phyloP scores from a whole-genome alignment of 768 basidiomycete species.

The Mrakia frigida region DNA sequence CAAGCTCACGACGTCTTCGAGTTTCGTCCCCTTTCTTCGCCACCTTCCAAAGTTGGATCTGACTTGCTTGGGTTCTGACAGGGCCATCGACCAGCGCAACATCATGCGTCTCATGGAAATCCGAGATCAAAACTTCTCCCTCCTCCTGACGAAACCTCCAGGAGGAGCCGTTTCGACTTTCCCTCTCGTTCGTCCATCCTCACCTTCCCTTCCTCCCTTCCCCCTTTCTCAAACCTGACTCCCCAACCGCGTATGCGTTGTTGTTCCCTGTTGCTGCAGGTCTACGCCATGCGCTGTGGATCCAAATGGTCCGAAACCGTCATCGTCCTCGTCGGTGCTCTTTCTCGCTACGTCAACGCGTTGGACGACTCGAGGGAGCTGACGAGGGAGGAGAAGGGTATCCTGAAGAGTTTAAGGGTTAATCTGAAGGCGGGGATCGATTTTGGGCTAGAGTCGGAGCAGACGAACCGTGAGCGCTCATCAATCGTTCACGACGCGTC shows the following conservation, averaged over 20 bases:
- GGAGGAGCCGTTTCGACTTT: slow-evolving; percentile 39
- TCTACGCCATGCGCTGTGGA: slow-evolving; percentile 68
- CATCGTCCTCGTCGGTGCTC: slow-evolving; percentile 78
- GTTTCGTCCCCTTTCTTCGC: not conserved
- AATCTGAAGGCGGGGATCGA: slow-evolving; percentile 92
- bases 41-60: too few species aligned
- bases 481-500: too few species aligned
- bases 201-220: too few species aligned
- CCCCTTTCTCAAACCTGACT: slow-evolving; percentile 45
- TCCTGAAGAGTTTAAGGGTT: slow-evolving; percentile 71
- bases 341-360: slow-evolving; percentile 86
- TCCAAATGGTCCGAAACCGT: slow-evolving; percentile 58
- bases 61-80: not conserved
- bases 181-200: not conserved
- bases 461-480: slow-evolving; percentile 25
- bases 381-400: slow-evolving; percentile 59
- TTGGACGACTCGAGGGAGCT: slow-evolving; percentile 72
- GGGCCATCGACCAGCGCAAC: slow-evolving; percentile 80
- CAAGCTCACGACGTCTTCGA: not conserved
- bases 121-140: slow-evolving; percentile 62
- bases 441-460: slow-evolving; percentile 55
- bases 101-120: slow-evolving; percentile 75
- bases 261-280: slow-evolving; percentile 42
- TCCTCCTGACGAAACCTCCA: slow-evolving; percentile 15
- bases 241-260: too few species aligned